Evolutionary conservation across 768 basidiomycete species (phyloP), one percentile per base, ranked within the genome.

Genomic region (Pisolithus microcarpus): DNA sequence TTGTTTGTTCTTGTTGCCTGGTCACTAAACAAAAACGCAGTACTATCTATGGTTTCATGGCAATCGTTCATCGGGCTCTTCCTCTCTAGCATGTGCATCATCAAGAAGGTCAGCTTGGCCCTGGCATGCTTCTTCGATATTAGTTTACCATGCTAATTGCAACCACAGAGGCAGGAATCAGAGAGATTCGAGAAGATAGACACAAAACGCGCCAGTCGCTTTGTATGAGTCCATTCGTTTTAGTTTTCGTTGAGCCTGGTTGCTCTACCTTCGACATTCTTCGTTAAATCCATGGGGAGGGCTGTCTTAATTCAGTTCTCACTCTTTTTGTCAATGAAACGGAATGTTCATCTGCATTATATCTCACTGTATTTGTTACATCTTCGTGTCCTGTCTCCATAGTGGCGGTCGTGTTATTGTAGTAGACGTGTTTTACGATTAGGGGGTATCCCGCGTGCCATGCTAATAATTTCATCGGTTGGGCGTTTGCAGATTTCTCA

Each of bases 131-230:
- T 23, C n/a, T 9, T 19, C 36, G 28, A 4, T 31, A 10, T 23
- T 42, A 7, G 4, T 21, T 43, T 51, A 7, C 18, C 4, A 10
- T 28, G 47, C 52, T 62, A 28, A 63, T 49, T 21, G 21, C 46
- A 31, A 47, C 43, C 52, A 46, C 71, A 91, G 88, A 79, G 90
- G 58, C 72, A 82, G 64, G 84, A 92, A 68, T 75, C 79, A 51
- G 85, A 87, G 58, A 83, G 91, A 34, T 94, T 95, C 77, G 83
- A 80, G 74, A 86, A 77, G 70, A 94, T 95, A 56, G 91, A 94
- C 58, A 80, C 80, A 50, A 95, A 94, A 71, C 84, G 88, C 56
- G 91, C 89, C 56, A 89, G 90, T 46, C 72, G 75, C 55, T 95
- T 95, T 60, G 91, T 93, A 54, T 94, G 70, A 78, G 53, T 24